Percentiles rank a stretch among this genome's conserved stretches.
phyloP scores from a whole-genome alignment of 306 rosid species.

The Rosa chinensis region DNA sequence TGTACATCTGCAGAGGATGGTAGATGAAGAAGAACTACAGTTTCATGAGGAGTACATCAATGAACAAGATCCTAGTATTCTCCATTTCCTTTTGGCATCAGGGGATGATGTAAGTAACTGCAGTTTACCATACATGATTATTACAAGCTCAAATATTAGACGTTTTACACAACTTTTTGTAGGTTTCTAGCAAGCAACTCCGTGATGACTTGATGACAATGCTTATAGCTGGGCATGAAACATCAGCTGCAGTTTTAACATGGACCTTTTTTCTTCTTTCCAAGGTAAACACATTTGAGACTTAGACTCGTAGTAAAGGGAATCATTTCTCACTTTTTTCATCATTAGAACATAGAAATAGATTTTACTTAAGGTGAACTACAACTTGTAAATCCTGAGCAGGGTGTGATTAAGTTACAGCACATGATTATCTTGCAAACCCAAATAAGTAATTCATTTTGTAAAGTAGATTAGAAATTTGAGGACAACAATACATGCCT shows the following conservation, averaged over 20 bases:
- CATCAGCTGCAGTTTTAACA: slow-evolving; percentile 96
- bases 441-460: background rate
- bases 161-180: slow-evolving; percentile 28
- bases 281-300: slow-evolving; percentile 45
- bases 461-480: background rate
- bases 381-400: background rate
- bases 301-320: background rate
- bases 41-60: slow-evolving; percentile 95
- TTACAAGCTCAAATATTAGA: slow-evolving; percentile 11
- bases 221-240: slow-evolving; percentile 99
- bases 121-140: background rate
- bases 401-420: background rate
- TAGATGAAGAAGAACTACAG: slow-evolving; percentile 95
- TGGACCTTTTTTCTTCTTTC: slow-evolving; percentile 97
- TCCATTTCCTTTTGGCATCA: slow-evolving; percentile 92
- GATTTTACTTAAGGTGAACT: slow-evolving; percentile 2
- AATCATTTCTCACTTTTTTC: too few relatives aligned
- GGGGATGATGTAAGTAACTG: slow-evolving; percentile 79
- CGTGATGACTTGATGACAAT: slow-evolving; percentile 98
- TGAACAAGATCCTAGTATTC: slow-evolving; percentile 95
- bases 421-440: background rate
- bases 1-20: slow-evolving; percentile 74
- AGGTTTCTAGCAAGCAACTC: slow-evolving; percentile 98
- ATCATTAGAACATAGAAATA: background rate
- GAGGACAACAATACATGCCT: background rate